Conservation (phyloP, 2,329 filamentous ascomycete species). For the Fusarium musae region DNA sequence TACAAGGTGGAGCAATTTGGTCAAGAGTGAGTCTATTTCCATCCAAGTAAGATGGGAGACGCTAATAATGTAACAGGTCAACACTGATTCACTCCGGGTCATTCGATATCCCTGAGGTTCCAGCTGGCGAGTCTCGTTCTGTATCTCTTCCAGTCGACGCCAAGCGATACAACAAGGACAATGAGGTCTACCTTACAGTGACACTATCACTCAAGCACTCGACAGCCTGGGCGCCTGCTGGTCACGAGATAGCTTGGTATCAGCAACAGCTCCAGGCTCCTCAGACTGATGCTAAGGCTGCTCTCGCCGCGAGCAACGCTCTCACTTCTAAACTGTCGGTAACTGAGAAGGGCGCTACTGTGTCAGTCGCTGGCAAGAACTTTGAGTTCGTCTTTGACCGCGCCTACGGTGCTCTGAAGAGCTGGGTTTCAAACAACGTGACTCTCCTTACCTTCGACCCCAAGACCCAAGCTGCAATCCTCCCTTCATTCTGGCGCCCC, state of each 20-base stretch:
- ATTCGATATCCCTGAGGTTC: conserved; percentile 55
- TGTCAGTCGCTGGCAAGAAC: conserved; percentile 33
- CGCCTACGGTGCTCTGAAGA: conserved; percentile 55
- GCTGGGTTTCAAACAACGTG: conserved; percentile 53
- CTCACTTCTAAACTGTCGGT: conserved; percentile 41
- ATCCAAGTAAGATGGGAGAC: too few species aligned
- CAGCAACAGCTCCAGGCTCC: conserved; percentile 55
- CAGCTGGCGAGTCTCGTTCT: conserved; percentile 51
- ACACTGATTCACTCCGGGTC: conserved; percentile 48
- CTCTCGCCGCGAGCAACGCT: not conserved
- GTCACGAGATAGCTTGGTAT: conserved; percentile 66
- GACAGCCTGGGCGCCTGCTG: conserved; percentile 61
- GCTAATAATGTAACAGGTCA: conserved; percentile 19
- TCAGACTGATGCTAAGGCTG: not conserved
- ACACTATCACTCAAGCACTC: conserved; percentile 55
- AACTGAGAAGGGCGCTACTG: not conserved
- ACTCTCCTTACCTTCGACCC: conserved; percentile 52
- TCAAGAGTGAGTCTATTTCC: conserved; percentile 50
- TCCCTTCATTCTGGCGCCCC: conserved; percentile 69
- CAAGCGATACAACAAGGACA: conserved; percentile 44
- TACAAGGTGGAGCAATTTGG: conserved; percentile 58
- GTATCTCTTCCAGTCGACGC: conserved; percentile 48
- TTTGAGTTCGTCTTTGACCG: conserved; percentile 59
- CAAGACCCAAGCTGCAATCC: conserved; percentile 50
- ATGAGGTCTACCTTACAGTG: conserved; percentile 59